Conservation (phyloP, 345 rosid genomes). For the Dimocarpus longan region DNA sequence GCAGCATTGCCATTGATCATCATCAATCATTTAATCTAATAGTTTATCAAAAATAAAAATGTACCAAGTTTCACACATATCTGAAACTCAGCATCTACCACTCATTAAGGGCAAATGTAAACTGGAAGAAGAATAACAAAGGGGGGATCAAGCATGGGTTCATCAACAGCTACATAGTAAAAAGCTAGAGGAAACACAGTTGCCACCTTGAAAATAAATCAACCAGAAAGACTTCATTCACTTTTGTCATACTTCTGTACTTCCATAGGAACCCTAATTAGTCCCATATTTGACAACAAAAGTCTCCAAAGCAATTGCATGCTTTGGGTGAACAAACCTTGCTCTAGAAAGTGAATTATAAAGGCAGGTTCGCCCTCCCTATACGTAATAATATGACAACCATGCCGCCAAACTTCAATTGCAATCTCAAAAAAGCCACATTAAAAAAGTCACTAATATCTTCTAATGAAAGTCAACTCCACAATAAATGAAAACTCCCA, state of each 20-base stretch:
- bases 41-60: background rate
- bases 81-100: background rate
- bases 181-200: background rate
- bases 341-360: background rate
- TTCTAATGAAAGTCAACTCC: too few species aligned
- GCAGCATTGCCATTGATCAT: background rate
- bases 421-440: background rate
- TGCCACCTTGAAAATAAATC: background rate
- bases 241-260: background rate
- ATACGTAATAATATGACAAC: background rate
- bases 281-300: background rate
- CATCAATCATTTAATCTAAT: background rate
- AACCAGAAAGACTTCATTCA: background rate
- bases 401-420: background rate
- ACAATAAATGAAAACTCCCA: background rate
- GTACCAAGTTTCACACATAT: background rate
- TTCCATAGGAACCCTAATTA: background rate
- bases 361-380: background rate
- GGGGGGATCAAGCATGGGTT: background rate
- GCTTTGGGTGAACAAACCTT: background rate
- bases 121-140: background rate
- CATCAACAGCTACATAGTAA: background rate
- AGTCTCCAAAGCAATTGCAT: constrained; percentile 8
- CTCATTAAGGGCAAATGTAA: background rate
- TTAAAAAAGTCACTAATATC: too few species aligned